Conservation (phyloP, 2,329 filamentous ascomycete genomes). For the Cladosporium austrohemisphaericum region DNA sequence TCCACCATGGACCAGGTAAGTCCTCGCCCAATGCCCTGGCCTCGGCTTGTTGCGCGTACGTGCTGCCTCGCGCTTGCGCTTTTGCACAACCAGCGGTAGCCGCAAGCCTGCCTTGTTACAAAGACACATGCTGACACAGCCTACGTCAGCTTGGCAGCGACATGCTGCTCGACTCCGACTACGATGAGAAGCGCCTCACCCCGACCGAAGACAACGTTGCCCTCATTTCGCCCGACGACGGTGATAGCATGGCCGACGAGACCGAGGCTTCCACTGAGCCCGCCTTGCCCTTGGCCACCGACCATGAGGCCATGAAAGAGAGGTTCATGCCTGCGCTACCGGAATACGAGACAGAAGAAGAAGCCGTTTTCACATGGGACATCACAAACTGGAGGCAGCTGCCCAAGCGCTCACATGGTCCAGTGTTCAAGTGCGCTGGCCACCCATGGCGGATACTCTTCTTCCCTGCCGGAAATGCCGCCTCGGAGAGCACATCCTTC, state of each 20-base stretch:
- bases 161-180: constrained; percentile 61
- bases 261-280: constrained; percentile 40
- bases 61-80: neutral
- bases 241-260: constrained; percentile 53
- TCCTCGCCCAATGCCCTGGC: neutral
- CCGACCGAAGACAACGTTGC: constrained; percentile 45
- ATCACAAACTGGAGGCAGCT: constrained; percentile 78
- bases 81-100: neutral
- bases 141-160: constrained; percentile 53
- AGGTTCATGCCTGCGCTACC: constrained; percentile 70
- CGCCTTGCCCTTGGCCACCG: constrained; percentile 52
- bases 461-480: constrained; percentile 90
- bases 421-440: constrained; percentile 79
- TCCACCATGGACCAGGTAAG: constrained; percentile 17
- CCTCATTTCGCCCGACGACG: constrained; percentile 58
- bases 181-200: constrained; percentile 56
- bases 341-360: constrained; percentile 75
- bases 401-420: constrained; percentile 79
- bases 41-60: neutral
- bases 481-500: constrained; percentile 83
- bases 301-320: constrained; percentile 79
- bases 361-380: constrained; percentile 77
- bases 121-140: constrained; percentile 24
- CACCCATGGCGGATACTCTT: constrained; percentile 93
- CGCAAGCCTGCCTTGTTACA: neutral